These are phyloP conservation scores for Colletotrichum coccodes DNA, from an alignment of 2,329 filamentous ascomycete species.

Conservation along the genomic window DNA sequence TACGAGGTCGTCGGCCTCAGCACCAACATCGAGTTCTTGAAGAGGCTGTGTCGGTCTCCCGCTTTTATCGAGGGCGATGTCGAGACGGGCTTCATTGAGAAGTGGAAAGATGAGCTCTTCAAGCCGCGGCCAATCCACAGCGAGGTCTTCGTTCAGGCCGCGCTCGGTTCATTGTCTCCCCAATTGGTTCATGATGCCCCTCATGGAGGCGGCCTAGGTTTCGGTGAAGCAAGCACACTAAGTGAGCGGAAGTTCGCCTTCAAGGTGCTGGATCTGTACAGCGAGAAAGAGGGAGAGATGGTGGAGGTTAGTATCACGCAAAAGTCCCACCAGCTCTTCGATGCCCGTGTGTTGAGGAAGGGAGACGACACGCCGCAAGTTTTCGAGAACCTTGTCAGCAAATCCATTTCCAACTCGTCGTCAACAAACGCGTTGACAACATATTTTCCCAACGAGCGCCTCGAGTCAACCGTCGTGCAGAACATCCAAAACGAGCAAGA, in stretches of 20 bases:
- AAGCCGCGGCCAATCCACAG: constrained; percentile 66
- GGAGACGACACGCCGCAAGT: constrained; percentile 48
- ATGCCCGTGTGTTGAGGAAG: constrained; percentile 55
- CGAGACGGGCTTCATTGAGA: constrained; percentile 96
- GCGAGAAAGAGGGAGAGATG: constrained; percentile 72
- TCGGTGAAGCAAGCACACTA: constrained; percentile 55
- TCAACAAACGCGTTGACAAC: constrained; percentile 63
- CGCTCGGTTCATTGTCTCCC: constrained; percentile 62
- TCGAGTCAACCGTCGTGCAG: constrained; percentile 81
- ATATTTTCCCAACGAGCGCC: constrained; percentile 84
- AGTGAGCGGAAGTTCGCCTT: constrained; percentile 61
- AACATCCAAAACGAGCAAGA: constrained; percentile 60
- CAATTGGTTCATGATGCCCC: constrained; percentile 38
- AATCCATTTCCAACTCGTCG: constrained; percentile 42
- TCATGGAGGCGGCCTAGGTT: constrained; percentile 65
- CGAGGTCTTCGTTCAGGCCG: constrained; percentile 88
- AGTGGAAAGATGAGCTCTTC: constrained; percentile 85
- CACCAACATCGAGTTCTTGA: constrained; percentile 97
- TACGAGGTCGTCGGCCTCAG: constrained; percentile 94
- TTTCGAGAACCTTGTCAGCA: constrained; percentile 58
- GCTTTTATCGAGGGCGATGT: constrained; percentile 89
- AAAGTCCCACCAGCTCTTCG: constrained; percentile 57
- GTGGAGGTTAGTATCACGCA: constrained; percentile 63
- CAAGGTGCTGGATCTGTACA: constrained; percentile 68
- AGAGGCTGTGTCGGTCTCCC: constrained; percentile 82